Conservation (phyloP, 2,329 filamentous ascomycete genomes). For the Aquanectria penicillioides region DNA sequence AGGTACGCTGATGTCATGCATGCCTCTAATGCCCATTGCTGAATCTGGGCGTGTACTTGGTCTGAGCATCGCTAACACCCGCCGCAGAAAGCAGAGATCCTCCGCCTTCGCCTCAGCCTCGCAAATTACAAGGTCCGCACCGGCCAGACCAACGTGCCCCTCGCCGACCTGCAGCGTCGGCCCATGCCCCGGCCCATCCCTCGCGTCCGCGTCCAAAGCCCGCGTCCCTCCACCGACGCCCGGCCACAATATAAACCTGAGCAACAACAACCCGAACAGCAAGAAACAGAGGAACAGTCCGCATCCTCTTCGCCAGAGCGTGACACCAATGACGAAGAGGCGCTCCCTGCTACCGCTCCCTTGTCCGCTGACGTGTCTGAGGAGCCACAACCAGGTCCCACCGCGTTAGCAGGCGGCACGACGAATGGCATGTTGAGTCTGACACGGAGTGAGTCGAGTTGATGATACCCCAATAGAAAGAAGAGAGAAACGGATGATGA, state of each 20-base stretch:
- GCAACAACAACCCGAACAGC: conserved; percentile 25
- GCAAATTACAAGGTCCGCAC: conserved; percentile 81
- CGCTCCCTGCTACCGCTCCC: not conserved
- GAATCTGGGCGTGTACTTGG: not conserved
- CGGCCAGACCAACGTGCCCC: conserved; percentile 73
- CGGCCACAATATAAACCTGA: conserved; percentile 19
- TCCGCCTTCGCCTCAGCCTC: conserved; percentile 74
- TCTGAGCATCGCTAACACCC: conserved; percentile 16
- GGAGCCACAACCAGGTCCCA: conserved; percentile 36
- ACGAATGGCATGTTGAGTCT: conserved; percentile 64
- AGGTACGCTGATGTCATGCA: conserved; percentile 52
- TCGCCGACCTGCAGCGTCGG: conserved; percentile 64
- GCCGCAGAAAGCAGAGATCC: conserved; percentile 69
- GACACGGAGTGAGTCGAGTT: conserved; percentile 39
- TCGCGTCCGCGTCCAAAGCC: conserved; percentile 39
- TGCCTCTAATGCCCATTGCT: no score
- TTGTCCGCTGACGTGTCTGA: not conserved
- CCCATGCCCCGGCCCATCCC: conserved; percentile 40
- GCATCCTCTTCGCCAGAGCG: no score
- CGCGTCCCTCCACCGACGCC: conserved; percentile 20
- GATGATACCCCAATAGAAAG: not conserved
- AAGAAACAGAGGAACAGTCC: not conserved
- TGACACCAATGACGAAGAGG: not conserved
- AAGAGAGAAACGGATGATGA: not conserved
- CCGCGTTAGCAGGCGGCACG: conserved; percentile 59